phyloP scores from a whole-genome alignment of 1,139 yeast species.

The Magnusiomyces magnusii region DNA sequence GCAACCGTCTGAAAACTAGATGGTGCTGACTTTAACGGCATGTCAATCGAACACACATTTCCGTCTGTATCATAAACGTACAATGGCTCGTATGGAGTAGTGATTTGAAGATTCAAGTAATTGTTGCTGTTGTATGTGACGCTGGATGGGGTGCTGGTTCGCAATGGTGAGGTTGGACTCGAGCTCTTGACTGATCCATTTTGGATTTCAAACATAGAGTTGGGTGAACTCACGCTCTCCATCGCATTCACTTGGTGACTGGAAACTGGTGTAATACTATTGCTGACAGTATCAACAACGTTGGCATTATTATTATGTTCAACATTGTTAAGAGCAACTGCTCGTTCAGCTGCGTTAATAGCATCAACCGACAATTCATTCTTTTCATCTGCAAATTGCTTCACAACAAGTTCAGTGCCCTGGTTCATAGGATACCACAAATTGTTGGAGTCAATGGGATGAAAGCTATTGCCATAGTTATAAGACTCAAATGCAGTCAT shows the following conservation, averaged over 20 bases:
- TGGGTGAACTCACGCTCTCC: background rate
- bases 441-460: background rate
- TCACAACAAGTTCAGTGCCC: conserved; percentile 5
- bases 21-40: conserved; percentile 1
- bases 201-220: background rate
- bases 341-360: background rate
- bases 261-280: background rate
- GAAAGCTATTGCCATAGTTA: background rate
- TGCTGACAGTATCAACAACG: background rate
- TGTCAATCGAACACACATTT: background rate
- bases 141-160: background rate
- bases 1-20: background rate
- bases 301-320: background rate
- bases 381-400: conserved; percentile 2
- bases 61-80: conserved; percentile 1
- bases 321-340: background rate
- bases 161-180: background rate
- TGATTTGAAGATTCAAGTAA: conserved; percentile 3
- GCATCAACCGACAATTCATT: background rate
- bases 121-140: background rate
- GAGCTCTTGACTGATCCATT: background rate
- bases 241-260: background rate
- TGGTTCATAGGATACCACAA: conserved; percentile 5
- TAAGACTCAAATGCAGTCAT: conserved; percentile 15
- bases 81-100: conserved; percentile 2